These are phyloP conservation scores for Ascochyta lentis DNA, from an alignment of 2,329 filamentous ascomycete genomes.

Conservation along the genomic window DNA sequence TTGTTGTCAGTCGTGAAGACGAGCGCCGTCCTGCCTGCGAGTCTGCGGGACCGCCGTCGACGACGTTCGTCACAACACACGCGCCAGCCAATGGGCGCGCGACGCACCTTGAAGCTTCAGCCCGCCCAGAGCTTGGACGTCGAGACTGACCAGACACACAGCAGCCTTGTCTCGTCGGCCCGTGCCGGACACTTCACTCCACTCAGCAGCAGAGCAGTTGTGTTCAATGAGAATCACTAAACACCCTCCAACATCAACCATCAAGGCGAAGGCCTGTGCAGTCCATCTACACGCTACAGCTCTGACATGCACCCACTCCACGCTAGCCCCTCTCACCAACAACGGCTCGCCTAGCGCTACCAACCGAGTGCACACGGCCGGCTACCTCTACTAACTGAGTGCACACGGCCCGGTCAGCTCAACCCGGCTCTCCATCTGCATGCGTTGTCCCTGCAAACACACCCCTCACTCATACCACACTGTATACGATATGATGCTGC, in stretches of 20 bases:
- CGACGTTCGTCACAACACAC: conserved; percentile 18
- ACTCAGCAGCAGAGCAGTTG: too few species aligned
- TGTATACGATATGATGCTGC: too few species aligned
- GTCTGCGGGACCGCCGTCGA: background rate
- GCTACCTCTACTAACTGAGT: too few species aligned
- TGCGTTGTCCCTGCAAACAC: conserved; percentile 30
- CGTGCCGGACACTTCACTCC: background rate
- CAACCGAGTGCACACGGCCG: too few species aligned
- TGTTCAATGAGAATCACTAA: too few species aligned
- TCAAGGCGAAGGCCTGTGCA: background rate
- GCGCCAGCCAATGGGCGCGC: conserved; percentile 25
- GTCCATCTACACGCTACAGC: too few species aligned
- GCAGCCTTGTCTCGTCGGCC: background rate
- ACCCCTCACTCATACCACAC: background rate
- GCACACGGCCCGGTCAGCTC: background rate
- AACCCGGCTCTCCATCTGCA: conserved; percentile 6
- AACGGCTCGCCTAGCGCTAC: too few species aligned
- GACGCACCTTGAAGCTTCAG: background rate
- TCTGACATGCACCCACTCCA: too few species aligned
- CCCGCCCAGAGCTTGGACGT: background rate
- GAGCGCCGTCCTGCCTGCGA: background rate
- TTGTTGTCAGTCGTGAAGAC: conserved; percentile 19
- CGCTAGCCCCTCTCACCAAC: too few species aligned
- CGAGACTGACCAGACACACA: background rate
- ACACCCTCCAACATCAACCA: background rate